These are phyloP conservation scores for Neofusicoccum kwambonambiense DNA, from an alignment of 2,329 filamentous ascomycete species.

Conservation along the genomic window DNA sequence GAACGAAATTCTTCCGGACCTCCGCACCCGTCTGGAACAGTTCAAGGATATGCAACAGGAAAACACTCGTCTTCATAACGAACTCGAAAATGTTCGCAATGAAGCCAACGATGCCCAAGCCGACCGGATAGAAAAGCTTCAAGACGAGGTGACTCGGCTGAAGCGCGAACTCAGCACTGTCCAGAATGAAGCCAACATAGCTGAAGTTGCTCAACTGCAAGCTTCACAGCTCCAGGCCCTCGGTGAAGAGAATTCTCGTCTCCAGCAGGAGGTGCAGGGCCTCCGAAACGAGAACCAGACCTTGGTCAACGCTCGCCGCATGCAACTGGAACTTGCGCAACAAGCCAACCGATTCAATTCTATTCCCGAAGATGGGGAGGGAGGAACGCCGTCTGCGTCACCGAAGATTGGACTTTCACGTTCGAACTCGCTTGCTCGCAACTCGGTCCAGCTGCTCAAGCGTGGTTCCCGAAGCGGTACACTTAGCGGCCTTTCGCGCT, in stretches of 20 bases:
- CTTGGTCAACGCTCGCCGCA: conserved; percentile 48
- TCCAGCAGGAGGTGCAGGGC: conserved; percentile 61
- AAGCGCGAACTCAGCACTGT: conserved; percentile 12
- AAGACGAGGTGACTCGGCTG: conserved; percentile 9
- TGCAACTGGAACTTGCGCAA: conserved; percentile 48
- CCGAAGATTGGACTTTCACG: conserved; percentile 56
- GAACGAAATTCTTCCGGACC: conserved; percentile 11
- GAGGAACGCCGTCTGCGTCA: conserved; percentile 28
- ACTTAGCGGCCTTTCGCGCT: conserved; percentile 50
- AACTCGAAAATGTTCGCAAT: conserved; percentile 15
- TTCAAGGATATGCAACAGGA: conserved; percentile 72
- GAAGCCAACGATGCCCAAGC: conserved; percentile 13
- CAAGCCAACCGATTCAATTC: conserved; percentile 55
- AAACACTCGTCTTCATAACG: conserved; percentile 62
- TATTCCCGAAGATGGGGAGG: conserved; percentile 59
- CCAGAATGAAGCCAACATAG: conserved; percentile 16
- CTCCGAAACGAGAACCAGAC: conserved; percentile 67
- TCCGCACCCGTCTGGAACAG: conserved; percentile 8
- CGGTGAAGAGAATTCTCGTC: conserved; percentile 73
- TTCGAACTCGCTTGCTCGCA: conserved; percentile 67
- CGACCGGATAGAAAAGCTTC: conserved; percentile 15
- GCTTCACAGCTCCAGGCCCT: conserved; percentile 70
- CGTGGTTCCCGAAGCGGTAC: conserved; percentile 23
- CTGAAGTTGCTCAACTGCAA: conserved; percentile 72
- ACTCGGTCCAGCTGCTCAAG: conserved; percentile 43